Conservation (phyloP, 148 eudicot genomes). For the Pharnaceum exiguum region DNA sequence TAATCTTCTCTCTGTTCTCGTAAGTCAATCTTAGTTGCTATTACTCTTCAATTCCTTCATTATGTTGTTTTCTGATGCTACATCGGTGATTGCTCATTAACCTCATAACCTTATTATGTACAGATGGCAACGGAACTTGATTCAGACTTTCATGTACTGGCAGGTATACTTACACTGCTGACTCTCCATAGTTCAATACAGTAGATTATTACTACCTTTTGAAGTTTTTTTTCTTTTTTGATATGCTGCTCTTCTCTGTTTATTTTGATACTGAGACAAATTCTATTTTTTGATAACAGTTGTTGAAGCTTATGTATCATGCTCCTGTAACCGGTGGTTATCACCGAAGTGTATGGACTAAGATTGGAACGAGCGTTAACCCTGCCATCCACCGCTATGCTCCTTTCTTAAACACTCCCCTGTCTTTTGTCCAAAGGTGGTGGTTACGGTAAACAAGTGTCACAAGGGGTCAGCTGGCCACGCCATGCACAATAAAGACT, state of each 20-base stretch:
- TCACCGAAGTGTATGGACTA: slow-evolving; percentile 88
- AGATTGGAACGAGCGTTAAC: slow-evolving; percentile 52
- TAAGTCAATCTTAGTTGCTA: slow-evolving; percentile 30
- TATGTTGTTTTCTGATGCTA: not conserved
- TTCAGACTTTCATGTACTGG: slow-evolving; percentile 95
- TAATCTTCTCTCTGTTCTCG: slow-evolving; percentile 78
- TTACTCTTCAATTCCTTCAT: not conserved
- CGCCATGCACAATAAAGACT: not conserved
- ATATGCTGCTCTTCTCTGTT: no score
- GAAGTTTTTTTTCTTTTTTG: not conserved
- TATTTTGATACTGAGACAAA: no score
- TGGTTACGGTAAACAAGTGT: slow-evolving; percentile 73
- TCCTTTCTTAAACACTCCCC: slow-evolving; percentile 72
- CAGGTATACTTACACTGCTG: slow-evolving; percentile 47
- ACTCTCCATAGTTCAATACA: not conserved
- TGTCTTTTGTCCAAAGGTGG: slow-evolving; percentile 74
- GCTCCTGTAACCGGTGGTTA: slow-evolving; percentile 79
- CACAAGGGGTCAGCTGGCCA: not conserved
- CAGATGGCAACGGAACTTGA: slow-evolving; percentile 97
- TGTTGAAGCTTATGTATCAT: slow-evolving; percentile 95
- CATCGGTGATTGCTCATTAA: not conserved
- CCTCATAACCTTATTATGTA: slow-evolving; percentile 12
- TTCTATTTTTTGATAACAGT: slow-evolving; percentile 38
- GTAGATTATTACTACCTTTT: no score
- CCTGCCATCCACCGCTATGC: slow-evolving; percentile 77